A percentile compares a stretch with the other conserved stretches of the same genome.
These are phyloP conservation scores for Pistacia integerrima DNA, from an alignment of 345 rosid species.

Conservation along the genomic window DNA sequence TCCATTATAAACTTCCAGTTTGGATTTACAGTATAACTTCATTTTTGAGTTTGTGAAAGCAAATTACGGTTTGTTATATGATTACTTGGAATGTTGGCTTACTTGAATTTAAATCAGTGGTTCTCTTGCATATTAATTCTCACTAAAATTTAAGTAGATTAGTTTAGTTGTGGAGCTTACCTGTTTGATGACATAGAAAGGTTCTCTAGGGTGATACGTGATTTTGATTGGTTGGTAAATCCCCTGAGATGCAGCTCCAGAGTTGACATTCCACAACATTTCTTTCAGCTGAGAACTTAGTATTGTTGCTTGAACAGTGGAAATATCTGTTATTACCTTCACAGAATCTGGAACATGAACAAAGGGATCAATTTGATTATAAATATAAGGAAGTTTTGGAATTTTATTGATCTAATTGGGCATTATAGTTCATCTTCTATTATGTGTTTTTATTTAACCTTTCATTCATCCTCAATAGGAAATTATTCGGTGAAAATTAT, in stretches of 20 bases:
- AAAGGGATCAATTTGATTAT: constrained; percentile 1
- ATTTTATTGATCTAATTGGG: neutral
- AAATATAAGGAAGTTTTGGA: neutral
- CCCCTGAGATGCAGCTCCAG: constrained; percentile 45
- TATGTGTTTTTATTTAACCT: neutral
- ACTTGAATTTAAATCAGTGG: neutral
- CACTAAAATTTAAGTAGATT: neutral
- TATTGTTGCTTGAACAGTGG: constrained; percentile 70
- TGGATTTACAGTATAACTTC: neutral
- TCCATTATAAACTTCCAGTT: neutral
- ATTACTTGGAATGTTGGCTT: neutral
- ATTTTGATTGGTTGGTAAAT: constrained; percentile 61
- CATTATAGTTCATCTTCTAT: neutral
- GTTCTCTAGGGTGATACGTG: constrained; percentile 65
- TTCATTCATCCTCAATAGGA: neutral
- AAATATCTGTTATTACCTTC: constrained; percentile 59
- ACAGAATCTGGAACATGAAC: constrained; percentile 51
- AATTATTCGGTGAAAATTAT: neutral
- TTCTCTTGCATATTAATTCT: neutral
- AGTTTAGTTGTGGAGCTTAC: constrained; percentile 27
- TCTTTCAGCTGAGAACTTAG: constrained; percentile 78
- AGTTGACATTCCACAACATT: constrained; percentile 50
- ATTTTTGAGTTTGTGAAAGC: neutral
- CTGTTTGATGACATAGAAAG: constrained; percentile 85
- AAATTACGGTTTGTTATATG: neutral